Evolutionary conservation across 2,329 filamentous ascomycete species (phyloP).

Genomic region (Scedosporium boydii): DNA sequence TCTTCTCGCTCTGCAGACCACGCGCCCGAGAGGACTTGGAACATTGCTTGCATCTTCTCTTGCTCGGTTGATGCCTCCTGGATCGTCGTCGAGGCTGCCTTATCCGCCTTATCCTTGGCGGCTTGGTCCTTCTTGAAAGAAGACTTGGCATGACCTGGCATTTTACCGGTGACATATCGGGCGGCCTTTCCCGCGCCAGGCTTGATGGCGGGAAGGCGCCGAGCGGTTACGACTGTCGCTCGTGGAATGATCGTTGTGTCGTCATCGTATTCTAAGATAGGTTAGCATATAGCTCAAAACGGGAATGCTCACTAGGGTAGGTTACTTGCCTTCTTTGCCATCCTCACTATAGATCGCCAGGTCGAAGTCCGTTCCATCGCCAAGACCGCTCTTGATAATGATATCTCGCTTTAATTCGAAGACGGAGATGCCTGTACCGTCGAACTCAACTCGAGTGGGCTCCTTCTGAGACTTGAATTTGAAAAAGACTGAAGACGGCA

Average conservation of each 20-base stretch:
- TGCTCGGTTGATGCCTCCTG: constrained; percentile 82
- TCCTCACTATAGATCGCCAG: constrained; percentile 91
- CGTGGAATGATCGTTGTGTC: constrained; percentile 96
- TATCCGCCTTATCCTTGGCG: constrained; percentile 23
- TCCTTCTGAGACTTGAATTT: constrained; percentile 99
- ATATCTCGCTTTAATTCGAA: constrained; percentile 99
- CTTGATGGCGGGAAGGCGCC: constrained; percentile 73
- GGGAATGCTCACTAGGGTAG: not conserved
- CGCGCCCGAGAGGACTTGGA: constrained; percentile 79
- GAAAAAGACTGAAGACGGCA: constrained; percentile 98
- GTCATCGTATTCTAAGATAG: constrained; percentile 75
- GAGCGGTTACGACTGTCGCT: constrained; percentile 86
- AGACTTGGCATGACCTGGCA: constrained; percentile 81
- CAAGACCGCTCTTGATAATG: constrained; percentile 85
- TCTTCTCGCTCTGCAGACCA: constrained; percentile 92
- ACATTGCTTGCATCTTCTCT: constrained; percentile 86
- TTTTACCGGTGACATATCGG: constrained; percentile 92
- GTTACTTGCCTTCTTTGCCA: constrained; percentile 68
- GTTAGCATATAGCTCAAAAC: constrained; percentile 18
- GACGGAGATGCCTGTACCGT: constrained; percentile 94
- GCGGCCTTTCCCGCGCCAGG: constrained; percentile 84
- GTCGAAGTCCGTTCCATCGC: constrained; percentile 94
- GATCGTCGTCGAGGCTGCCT: constrained; percentile 51
- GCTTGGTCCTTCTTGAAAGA: constrained; percentile 52
- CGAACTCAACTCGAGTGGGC: constrained; percentile 86